Evolutionary conservation across 495 filamentous ascomycete species (phyloP), one percentile per base, ranked within the genome.

Genomic region (Immersiella caudata): DNA sequence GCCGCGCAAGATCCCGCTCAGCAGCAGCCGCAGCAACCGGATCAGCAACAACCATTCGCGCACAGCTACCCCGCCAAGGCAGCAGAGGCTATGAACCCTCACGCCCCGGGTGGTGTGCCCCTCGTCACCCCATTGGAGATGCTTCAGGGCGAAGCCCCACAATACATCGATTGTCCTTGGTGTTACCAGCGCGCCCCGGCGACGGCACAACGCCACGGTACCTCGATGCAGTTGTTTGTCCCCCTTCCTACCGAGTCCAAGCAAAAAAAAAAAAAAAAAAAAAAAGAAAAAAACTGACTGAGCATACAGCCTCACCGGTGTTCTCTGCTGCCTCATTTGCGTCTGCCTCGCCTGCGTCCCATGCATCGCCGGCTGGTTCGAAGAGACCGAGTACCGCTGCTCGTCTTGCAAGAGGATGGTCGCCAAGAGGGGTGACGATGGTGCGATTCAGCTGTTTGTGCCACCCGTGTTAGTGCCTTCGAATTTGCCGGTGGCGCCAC

Each of bases 111-210:
- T 21, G 54, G 54, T 21, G 29, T 35, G 14, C 60, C 36, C 60
- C 21, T 49, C 18, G 76, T 76, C 2, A 75, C 68, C 11, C 77
- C 76, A 11, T 55, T 79, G 0, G 27, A 76, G 1, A 56, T 60
- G 27, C 68, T 79, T 18, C 14, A 62, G 6, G 69, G 66, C 20
- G 66, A 72, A 0, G 0, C 24, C 0, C 68, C 72, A 2, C 57
- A 71, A 6, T 76, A 60, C 64, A 78, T 77, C 49, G 74, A 79
- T 52, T 79, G 77, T 29, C 77, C 77, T 0, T 74, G 70, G 52
- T 79, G 77, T 68, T 61, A 74, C 12, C 64, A 35, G 27, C 59
- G 70, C 46, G 67, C 74, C 1, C 60, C 54, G 64, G 75, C 72
- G 2, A 59, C 46, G 1, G 51, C 68, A 1, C 29, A 24, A 0